These are phyloP conservation scores for Batrachochytrium dendrobatidis DNA, from an alignment of 371 early-diverging fungal species.

Conservation along the genomic window DNA sequence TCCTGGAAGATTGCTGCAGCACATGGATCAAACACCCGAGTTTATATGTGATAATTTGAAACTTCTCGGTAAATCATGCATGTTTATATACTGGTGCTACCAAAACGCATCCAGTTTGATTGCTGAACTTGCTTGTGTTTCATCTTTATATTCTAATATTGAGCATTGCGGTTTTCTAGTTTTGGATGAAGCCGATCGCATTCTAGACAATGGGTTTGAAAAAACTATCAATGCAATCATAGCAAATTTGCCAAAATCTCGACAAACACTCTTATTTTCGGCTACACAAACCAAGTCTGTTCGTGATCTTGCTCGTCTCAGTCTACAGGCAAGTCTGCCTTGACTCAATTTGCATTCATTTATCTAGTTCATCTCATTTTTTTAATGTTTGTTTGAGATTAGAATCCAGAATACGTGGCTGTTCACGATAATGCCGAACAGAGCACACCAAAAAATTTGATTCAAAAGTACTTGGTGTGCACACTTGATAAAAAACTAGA, in stretches of 20 bases:
- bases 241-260: slow-evolving; percentile 72
- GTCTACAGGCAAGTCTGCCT: slow-evolving; percentile 41
- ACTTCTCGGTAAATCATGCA: slow-evolving; percentile 50
- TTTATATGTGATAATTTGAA: slow-evolving; percentile 81
- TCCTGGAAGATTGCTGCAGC: slow-evolving; percentile 96
- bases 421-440: slow-evolving; percentile 80
- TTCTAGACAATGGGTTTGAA: slow-evolving; percentile 84
- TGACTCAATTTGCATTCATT: background rate
- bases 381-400: slow-evolving; percentile 9
- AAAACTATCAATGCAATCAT: slow-evolving; percentile 91
- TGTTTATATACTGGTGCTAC: background rate
- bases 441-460: slow-evolving; percentile 72
- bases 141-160: background rate
- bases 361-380: slow-evolving; percentile 4
- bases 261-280: slow-evolving; percentile 92
- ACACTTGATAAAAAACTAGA: slow-evolving; percentile 82
- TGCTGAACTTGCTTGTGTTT: too few species aligned
- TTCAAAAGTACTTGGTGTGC: slow-evolving; percentile 78
- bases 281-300: slow-evolving; percentile 96
- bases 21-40: slow-evolving; percentile 92
- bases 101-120: background rate
- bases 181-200: slow-evolving; percentile 98
- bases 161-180: too few species aligned
- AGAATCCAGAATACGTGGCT: slow-evolving; percentile 87
- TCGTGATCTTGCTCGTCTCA: slow-evolving; percentile 83